phyloP scores from a whole-genome alignment of 2,329 filamentous ascomycete species.

The Talaromyces sp. region DNA sequence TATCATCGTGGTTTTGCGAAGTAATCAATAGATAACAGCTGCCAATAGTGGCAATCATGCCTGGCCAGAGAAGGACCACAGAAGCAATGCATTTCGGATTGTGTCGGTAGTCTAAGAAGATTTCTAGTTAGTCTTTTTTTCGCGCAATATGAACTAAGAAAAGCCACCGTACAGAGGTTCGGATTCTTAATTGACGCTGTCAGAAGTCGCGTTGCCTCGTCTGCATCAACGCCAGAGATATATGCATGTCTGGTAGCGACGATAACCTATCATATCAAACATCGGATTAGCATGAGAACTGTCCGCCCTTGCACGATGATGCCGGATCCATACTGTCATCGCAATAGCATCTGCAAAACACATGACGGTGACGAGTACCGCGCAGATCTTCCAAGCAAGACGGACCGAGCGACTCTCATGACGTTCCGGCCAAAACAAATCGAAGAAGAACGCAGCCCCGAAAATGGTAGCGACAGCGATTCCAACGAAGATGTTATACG shows the following conservation, averaged over 20 bases:
- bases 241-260: constrained; percentile 44
- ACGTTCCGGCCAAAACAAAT: constrained; percentile 57
- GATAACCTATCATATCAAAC: constrained; percentile 34
- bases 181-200: constrained; percentile 29
- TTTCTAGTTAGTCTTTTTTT: neutral
- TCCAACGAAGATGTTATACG: constrained; percentile 56
- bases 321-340: constrained; percentile 46
- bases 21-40: constrained; percentile 34
- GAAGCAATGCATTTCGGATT: constrained; percentile 49
- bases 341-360: constrained; percentile 46
- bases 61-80: constrained; percentile 51
- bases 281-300: neutral
- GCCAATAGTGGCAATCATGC: constrained; percentile 45
- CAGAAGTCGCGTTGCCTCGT: constrained; percentile 25
- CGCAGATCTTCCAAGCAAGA: constrained; percentile 51
- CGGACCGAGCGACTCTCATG: constrained; percentile 46
- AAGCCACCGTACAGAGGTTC: constrained; percentile 24
- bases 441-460: constrained; percentile 57
- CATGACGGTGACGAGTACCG: constrained; percentile 45
- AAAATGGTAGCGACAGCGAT: constrained; percentile 55
- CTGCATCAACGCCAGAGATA: constrained; percentile 39
- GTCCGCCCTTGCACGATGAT: no score
- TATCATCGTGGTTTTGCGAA: constrained; percentile 32
- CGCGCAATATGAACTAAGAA: neutral
- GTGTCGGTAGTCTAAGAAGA: constrained; percentile 37